Base-by-base conservation (phyloP, 202 grass and related monocot species). In the Panicum virgatum region DNA sequence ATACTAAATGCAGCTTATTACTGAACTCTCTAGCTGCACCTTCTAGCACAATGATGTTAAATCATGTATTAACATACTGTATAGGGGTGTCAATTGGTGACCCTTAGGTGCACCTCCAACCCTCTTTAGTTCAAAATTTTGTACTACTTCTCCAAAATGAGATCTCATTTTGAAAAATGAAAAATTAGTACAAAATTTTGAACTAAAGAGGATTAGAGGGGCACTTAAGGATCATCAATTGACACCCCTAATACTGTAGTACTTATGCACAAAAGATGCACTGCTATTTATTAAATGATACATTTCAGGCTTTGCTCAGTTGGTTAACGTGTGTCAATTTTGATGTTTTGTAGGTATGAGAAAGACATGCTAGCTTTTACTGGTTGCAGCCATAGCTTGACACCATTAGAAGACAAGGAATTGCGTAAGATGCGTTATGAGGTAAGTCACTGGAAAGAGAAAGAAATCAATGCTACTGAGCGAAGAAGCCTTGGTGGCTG, bases 331-430 rank as follows among this genome's bases (percentile, higher is more conserved):
- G 54, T 72, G 43, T 12, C 67, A 46, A 16, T 39, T 62, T 66
- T 76, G 19, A 66, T 70, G 9, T 61, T 86, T 85, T 88, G 62
- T 86, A 98, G 96, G 77, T 98, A 95, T 76, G 96, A 98, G 69
- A 98, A 98, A 80, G 96, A 98, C 72, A 98, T 98, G 96, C 80
- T 98, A 82, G 90, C 96, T 72, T 98, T 98, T 91, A 98, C 96
- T 62, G 96, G 96, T 73, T 98, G 96, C 65, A 88, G 84, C 75
- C 87, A 95, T 64, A 89, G 77, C 80, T 82, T 98, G 77, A 95
- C 92, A 67, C 81, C 52, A 45, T 83, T 90, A 73, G 96, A 98
- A 86, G 92, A 87, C 25, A 82, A 95, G 58, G 89, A 90, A 72
- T 80, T 98, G 78, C 79, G 53, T 46, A 89, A 87, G 60, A 98